These are phyloP conservation scores for Oemleria cerasiformis DNA, from an alignment of 306 rosid genomes.

Conservation along the genomic window DNA sequence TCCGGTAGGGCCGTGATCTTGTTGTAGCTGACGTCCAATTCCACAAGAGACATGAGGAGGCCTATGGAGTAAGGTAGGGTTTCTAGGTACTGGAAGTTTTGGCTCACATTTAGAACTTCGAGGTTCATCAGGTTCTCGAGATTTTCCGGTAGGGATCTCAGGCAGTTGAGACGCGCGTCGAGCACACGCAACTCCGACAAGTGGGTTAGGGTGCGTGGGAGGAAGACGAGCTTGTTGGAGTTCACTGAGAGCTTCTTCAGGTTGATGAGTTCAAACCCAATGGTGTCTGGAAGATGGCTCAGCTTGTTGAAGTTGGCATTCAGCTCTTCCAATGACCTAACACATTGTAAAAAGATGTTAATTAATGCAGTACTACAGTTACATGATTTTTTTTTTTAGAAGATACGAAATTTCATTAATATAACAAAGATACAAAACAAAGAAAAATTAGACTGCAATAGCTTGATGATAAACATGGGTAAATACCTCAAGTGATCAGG, in stretches of 20 bases:
- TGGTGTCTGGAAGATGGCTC: slow-evolving; percentile 50
- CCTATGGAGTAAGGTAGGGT: slow-evolving; percentile 78
- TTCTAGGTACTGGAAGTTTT: slow-evolving; percentile 74
- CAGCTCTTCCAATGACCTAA: slow-evolving; percentile 71
- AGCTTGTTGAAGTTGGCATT: slow-evolving; percentile 88
- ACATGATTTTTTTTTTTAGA: no score
- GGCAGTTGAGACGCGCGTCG: slow-evolving; percentile 77
- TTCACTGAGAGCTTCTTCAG: slow-evolving; percentile 70
- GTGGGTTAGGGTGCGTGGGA: slow-evolving; percentile 64
- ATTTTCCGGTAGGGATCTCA: slow-evolving; percentile 61
- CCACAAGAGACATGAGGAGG: slow-evolving; percentile 66
- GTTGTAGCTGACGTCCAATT: slow-evolving; percentile 82
- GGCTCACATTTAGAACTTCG: slow-evolving; percentile 72
- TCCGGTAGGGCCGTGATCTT: slow-evolving; percentile 51
- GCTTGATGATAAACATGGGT: no score
- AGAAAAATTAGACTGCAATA: no score
- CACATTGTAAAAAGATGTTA: not conserved
- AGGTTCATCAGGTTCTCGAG: slow-evolving; percentile 84
- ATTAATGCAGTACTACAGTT: no score
- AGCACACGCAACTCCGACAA: slow-evolving; percentile 49
- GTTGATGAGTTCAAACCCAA: slow-evolving; percentile 61
- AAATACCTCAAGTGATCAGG: no score
- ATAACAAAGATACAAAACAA: no score
- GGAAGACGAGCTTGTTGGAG: slow-evolving; percentile 65
- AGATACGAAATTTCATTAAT: no score